Base-by-base conservation (phyloP, 1,139 yeast species). In the Kodamaea ohmeri region DNA sequence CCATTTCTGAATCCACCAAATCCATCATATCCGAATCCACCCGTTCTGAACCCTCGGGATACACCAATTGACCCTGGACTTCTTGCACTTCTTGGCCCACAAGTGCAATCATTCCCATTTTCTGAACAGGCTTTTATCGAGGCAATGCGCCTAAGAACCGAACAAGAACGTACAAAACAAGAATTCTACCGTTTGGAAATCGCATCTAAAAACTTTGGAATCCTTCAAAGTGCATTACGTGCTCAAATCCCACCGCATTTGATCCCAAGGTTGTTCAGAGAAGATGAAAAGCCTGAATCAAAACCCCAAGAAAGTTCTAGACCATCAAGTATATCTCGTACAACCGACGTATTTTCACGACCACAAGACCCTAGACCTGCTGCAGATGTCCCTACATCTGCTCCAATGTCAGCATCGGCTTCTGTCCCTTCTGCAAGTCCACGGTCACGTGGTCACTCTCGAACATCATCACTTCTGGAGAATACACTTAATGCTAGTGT, bases 161-260 rank as follows among this genome's bases (percentile, higher is more conserved):
- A 87, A 55, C 95, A 85, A 53, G 97, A 90, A 56, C 71, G 76
- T 29, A 85, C 97, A 1, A 83, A 83, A 49, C 97, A 89, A 57
- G 95, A 85, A 49, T 83, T 71, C 51, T 82, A 84, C 56, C 75
- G 74, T 41, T 65, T 83, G 25, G 96, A 89, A 54, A 65, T 73
- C 27, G 70, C 83, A 22, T 73, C 74, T 39, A 72, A 76, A 42
- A 76, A 84, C 26, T 61, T 83, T 30, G 80, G 79, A 41, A 67
- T 89, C 18, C 52, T 89, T 36, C 77, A 78, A 42, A 64, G 72
- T 17, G 94, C 95, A 0, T 54, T 76, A 6, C 65, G 69, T 29
- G 76, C 82, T 9, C 82, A 83, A 27, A 65, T 90, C 2, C 95
- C 96, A 0, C 68, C 80, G 1, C 61, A 72, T 39, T 56, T 81